Evolutionary conservation across 768 basidiomycete species (phyloP), one percentile per base, ranked within the genome.

Genomic region (Albatrellus ellisii): DNA sequence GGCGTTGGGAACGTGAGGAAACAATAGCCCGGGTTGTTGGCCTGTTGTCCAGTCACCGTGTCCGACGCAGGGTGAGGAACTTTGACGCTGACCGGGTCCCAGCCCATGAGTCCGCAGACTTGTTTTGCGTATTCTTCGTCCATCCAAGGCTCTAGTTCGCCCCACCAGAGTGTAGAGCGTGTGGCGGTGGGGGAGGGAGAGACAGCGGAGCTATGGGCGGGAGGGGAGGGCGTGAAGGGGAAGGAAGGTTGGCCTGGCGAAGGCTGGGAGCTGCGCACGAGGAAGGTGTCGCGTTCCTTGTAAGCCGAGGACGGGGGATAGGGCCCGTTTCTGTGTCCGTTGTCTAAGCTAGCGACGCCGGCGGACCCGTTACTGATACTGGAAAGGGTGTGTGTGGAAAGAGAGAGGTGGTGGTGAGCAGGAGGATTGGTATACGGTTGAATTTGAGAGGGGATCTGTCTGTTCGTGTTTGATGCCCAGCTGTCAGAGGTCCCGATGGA

Each of bases 71-170:
- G 70, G 45, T 63, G 74, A 12, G 85, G 83, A 26, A 88, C 75
- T 59, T 78, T 78, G 62, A 86, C 75, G 57, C 58, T 70, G 55
- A 76, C 67, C 12, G 78, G 72, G 45, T 87, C 83, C 89, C 90
- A 92, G 44, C 80, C 76, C 83, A 90, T 86, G 56, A 89, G 65
- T 34, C 60, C 63, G 61, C 87, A 87, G 54, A 90, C 85, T 58
- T 88, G 83, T 60, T 83, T 81, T 33, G 79, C 84, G 67, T 91
- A 94, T 58, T 86, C 82, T 73, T 90, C 87, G 64, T 92, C 88
- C 91, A 94, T 92, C 90, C 90, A 94, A 51, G 81, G 77, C 60
- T 94, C 90, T 42, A 94, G 73, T 54, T 87, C 83, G 50, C 79
- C 77, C 77, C 91, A 86, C 70, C 77, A 85, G 51, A 89, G 73